phyloP scores from a whole-genome alignment of 163 green algal genomes.

The Scenedesmus sp. region DNA sequence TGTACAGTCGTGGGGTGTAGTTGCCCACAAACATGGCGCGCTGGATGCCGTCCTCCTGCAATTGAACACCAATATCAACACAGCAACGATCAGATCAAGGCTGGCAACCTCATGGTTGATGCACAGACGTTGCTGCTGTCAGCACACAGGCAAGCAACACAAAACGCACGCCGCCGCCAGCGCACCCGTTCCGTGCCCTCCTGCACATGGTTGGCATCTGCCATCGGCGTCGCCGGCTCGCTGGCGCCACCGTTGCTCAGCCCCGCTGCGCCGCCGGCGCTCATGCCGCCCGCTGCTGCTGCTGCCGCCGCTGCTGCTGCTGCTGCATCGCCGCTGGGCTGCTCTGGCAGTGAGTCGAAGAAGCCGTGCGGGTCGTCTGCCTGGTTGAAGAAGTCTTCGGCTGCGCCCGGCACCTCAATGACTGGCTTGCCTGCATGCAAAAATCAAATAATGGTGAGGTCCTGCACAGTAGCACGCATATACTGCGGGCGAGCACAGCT shows the following conservation, averaged over 20 bases:
- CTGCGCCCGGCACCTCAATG: constrained; percentile 41
- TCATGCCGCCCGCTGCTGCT: neutral
- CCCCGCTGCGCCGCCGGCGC: neutral
- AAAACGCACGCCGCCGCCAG: neutral
- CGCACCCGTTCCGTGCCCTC: constrained; percentile 39
- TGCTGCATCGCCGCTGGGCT: neutral
- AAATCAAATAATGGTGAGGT: neutral
- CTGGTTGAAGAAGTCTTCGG: constrained; percentile 74
- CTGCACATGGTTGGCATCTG: constrained; percentile 39
- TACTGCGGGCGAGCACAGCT: too few relatives aligned
- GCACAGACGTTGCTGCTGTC: too few relatives aligned
- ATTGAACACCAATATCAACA: too few relatives aligned
- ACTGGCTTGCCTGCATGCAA: constrained; percentile 9
- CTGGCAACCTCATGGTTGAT: too few relatives aligned
- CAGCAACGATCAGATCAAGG: too few relatives aligned
- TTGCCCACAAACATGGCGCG: too few relatives aligned
- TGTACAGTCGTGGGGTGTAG: too few relatives aligned
- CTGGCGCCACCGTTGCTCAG: constrained; percentile 33
- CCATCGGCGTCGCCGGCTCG: constrained; percentile 49
- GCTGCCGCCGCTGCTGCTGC: neutral
- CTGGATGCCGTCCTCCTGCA: too few relatives aligned
- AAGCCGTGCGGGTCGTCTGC: constrained; percentile 70
- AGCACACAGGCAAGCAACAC: neutral
- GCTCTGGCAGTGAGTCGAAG: constrained; percentile 75
- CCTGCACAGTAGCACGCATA: too few relatives aligned